These are phyloP conservation scores for Eucalyptus rudis DNA, from an alignment of 345 rosid species.

Conservation along the genomic window DNA sequence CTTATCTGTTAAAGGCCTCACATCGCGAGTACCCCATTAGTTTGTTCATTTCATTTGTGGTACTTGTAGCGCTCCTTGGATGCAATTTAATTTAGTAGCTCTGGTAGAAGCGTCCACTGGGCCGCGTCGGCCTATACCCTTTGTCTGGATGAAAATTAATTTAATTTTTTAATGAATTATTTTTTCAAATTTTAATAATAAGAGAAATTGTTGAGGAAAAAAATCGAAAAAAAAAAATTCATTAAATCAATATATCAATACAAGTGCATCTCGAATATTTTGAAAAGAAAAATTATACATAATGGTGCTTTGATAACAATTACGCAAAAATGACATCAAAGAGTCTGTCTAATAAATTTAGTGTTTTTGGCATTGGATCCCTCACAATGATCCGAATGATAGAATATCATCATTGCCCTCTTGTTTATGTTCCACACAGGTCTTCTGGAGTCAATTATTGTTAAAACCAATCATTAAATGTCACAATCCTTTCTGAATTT, in stretches of 20 bases:
- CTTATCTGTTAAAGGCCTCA: not conserved
- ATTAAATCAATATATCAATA: not conserved
- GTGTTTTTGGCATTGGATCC: fast-evolving
- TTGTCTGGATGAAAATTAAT: not conserved
- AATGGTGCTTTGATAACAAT: not conserved
- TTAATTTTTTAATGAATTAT: not conserved
- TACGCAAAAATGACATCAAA: not conserved
- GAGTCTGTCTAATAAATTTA: not conserved
- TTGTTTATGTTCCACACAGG: not conserved
- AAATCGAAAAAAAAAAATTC: not conserved
- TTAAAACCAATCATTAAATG: not conserved
- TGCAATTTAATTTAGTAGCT: not conserved
- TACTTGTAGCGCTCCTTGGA: not conserved
- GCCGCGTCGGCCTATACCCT: not conserved
- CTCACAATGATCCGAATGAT: not conserved
- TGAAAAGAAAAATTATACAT: not conserved
- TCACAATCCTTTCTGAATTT: not conserved
- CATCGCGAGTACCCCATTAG: not conserved
- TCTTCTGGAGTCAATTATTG: not conserved
- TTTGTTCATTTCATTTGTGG: not conserved
- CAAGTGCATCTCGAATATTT: not conserved
- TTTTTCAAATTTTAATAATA: not conserved
- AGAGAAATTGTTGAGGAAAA: not conserved
- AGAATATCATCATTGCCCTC: not conserved
- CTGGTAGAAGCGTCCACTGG: not conserved